These are phyloP conservation scores for Mycena metata DNA, from an alignment of 768 basidiomycete genomes.

Conservation along the genomic window DNA sequence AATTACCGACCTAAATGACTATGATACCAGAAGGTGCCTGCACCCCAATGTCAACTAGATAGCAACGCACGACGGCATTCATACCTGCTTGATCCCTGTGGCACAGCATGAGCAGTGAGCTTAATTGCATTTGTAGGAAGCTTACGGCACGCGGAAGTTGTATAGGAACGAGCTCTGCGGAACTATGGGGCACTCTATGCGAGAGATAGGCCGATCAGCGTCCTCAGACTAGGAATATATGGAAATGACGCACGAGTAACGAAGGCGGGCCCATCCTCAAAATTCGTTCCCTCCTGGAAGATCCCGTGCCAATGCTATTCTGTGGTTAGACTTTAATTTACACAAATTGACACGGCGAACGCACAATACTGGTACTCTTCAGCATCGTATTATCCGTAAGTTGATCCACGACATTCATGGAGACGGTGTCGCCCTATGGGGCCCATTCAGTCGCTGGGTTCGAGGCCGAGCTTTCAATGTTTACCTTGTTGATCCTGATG, in stretches of 20 bases:
- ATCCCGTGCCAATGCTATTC: conserved; percentile 69
- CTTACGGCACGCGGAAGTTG: conserved; percentile 48
- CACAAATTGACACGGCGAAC: conserved; percentile 15
- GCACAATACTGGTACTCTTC: conserved; percentile 48
- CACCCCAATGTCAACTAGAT: conserved; percentile 33
- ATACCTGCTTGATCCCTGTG: conserved; percentile 16
- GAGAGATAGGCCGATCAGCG: conserved; percentile 38
- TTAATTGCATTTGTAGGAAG: not conserved
- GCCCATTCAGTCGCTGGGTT: not conserved
- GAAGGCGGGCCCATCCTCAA: conserved; percentile 59
- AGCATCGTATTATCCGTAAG: conserved; percentile 55
- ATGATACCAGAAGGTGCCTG: conserved; percentile 57
- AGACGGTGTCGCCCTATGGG: conserved; percentile 51
- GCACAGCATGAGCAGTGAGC: not conserved
- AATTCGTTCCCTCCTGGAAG: conserved; percentile 56
- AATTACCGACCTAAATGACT: conserved; percentile 52
- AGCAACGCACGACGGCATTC: not conserved
- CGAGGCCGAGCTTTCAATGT: conserved; percentile 6
- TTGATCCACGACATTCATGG: conserved; percentile 60
- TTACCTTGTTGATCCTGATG: conserved; percentile 52
- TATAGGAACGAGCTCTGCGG: conserved; percentile 59
- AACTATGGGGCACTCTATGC: conserved; percentile 63
- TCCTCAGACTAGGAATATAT: not conserved
- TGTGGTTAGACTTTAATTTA: not conserved
- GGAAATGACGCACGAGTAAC: conserved; percentile 35